Evolutionary conservation across 2,329 filamentous ascomycete species (phyloP), one percentile per base, ranked within the genome.

Genomic region (Penicillium sclerotiorum): DNA sequence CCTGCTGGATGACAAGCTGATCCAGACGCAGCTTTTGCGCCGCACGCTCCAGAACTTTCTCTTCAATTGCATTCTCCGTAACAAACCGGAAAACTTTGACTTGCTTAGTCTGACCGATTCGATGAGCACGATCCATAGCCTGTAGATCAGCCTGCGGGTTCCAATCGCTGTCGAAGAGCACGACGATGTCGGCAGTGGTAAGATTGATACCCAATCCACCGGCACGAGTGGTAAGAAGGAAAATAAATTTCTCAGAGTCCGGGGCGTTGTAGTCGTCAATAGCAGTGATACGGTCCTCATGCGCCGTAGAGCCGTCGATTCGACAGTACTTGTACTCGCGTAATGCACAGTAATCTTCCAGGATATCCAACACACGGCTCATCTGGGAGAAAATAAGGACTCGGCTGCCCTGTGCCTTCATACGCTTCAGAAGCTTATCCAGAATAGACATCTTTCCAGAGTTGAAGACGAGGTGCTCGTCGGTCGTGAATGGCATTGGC

Each of bases 351-450:
- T 99, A 99, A 70, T 99, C 94, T 68, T 99, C 94, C 13, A 99
- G 81, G 45, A 99, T 99, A 67, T 99, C 94, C 35, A 99, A 78
- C 32, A 96, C 81, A 81, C 94, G 90, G 65, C 92, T 96, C 94
- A 99, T 99, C 67, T 99, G 94, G 1, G 94, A 99, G 76, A 99
- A 99, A 62, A 99, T 97, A 48, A 99, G 82, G n/a, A 99, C 91
- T 58, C 94, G 84, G 67, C 92, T 97, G 35, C 91, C 94, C 67
- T 96, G 88, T 39, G 82, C 83, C 71, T 92, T 81, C 76, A 99
- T 84, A 39, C 92, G 85, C 63, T 82, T 86, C 41, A 99, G 79
- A 9, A 99, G 83, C 74, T 90, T 95, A 77, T 99, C 94, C 15
- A 99, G 81, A 67, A 99, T 91, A 25, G 91, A 84, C 94, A 99